phyloP scores from a whole-genome alignment of 2,329 filamentous ascomycete species.

The Pestalotiopsis sp. region DNA sequence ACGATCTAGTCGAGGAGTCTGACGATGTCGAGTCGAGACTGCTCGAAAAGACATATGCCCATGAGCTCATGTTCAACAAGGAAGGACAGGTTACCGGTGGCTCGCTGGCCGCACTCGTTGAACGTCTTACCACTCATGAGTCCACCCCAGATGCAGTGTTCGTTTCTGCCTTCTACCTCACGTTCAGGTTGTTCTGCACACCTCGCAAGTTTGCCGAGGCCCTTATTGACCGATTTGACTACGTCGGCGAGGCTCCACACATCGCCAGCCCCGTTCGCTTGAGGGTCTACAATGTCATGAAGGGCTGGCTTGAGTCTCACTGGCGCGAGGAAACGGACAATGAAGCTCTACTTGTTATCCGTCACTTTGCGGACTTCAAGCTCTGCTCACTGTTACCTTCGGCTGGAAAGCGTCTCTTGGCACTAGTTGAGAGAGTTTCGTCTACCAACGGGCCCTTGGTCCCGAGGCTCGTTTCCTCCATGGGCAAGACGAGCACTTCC shows the following conservation, averaged over 20 bases:
- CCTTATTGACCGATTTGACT: slow-evolving; percentile 90
- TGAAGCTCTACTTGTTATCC: slow-evolving; percentile 74
- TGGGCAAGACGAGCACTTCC: slow-evolving; percentile 84
- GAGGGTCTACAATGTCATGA: slow-evolving; percentile 94
- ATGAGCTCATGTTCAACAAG: slow-evolving; percentile 91
- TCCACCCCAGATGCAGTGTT: slow-evolving; percentile 90
- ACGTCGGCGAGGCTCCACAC: slow-evolving; percentile 77
- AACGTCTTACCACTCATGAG: slow-evolving; percentile 90
- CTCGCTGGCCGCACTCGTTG: slow-evolving; percentile 87
- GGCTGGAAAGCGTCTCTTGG: slow-evolving; percentile 78
- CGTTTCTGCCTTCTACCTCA: slow-evolving; percentile 93
- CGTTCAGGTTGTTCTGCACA: slow-evolving; percentile 89
- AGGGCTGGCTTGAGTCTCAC: slow-evolving; percentile 95
- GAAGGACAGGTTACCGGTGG: slow-evolving; percentile 94
- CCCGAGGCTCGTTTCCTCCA: slow-evolving; percentile 80
- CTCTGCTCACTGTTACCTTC: slow-evolving; percentile 71
- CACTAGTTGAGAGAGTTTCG: slow-evolving; percentile 78
- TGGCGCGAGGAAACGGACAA: slow-evolving; percentile 85
- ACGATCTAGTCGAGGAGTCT: slow-evolving; percentile 70
- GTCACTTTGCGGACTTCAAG: slow-evolving; percentile 76
- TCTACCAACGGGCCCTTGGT: slow-evolving; percentile 75
- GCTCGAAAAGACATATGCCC: slow-evolving; percentile 89
- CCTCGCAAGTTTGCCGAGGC: slow-evolving; percentile 77
- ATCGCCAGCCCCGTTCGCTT: slow-evolving; percentile 81
- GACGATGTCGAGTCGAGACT: slow-evolving; percentile 81